Evolutionary conservation across 2,329 filamentous ascomycete genomes (phyloP), one percentile per base, ranked within the genome.

Genomic region (Aspergillus udagawae): DNA sequence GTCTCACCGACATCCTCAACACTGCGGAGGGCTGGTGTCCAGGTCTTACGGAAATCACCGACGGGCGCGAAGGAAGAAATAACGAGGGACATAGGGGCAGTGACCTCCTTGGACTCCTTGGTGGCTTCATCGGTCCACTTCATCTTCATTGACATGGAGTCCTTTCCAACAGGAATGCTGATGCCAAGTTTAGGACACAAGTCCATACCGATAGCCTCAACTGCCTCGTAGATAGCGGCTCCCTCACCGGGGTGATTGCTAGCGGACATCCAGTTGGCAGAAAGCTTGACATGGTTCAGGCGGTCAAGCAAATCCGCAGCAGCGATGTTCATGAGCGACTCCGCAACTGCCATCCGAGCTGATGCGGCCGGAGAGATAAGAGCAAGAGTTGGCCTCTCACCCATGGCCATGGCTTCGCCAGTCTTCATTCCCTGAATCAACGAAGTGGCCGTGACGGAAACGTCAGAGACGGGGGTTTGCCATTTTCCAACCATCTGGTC

Each of bases 211-310:
- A 97, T 92, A 9, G 93, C 92, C 71, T 96, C 85, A 2, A 97
- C 94, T 29, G 92, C 94, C 74, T 97, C 91, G 69, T 96, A 97
- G 32, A 97, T 82, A 17, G 88, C 91, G 42, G 93, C 92, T 44
- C 91, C 92, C 75, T 99, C 94, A 49, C 94, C 94, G 23, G 90
- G 88, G 72, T 97, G 92, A 70, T 87, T 92, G 59, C 92, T 90
- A n/a, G 93, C 93, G 3, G 92, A 92, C 94, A 97, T 97, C 93
- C 93, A 99, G 78, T 99, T 97, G 51, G 93, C 93, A 3, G 92
- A 97, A 9, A 97, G 83, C 71, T 93, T 89, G 60, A 97, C 87
- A 47, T 90, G 86, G 58, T 84, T 84, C 52, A 97, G 79, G 54
- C 90, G 86, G 49, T 88, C 89, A 55, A 87, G 83, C 23, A 88